Base-by-base conservation (phyloP, 148 eudicot genomes). In the Dysphania ambrosioides region DNA sequence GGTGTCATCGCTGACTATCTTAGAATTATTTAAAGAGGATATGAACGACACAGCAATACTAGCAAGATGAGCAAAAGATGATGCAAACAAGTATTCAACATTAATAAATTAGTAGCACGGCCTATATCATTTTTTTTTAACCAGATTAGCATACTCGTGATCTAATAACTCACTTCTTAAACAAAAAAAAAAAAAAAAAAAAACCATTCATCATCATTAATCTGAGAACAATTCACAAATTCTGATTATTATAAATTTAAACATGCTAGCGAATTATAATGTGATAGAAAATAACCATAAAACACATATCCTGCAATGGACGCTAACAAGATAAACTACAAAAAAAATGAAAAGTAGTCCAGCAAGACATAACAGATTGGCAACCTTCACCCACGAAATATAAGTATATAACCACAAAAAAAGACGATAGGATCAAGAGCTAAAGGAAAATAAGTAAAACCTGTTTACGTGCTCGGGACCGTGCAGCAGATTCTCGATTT, bases 381-480 rank as follows among this genome's bases (percentile, higher is more conserved):
- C 65, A 60, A n/a, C n/a, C 0, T 35, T 11, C 2, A 9, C 35
- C 19, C 21, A 60, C 12, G 21, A 60, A 12, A 44, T n/a, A 65
- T 23, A 66, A 23, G 16, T 3, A 10, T 3, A n/a, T n/a, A n/a
- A n/a, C n/a, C n/a, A n/a, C n/a, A n/a, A n/a, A 26, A 26, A 23
- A 1, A 15, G 19, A 26, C 19, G 24, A 5, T 26, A 31, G 16
- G 31, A 42, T 55, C 30, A 58, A 16, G 30, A 60, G 26, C 18
- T 47, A 70, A 30, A 24, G 26, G 44, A 42, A 31, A 13, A 32
- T 58, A 23, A 66, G 55, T n/a, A 68, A 47, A 47, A 92, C 98
- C 98, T 94, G 96, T 77, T 94, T 94, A 71, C 97, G 95, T 70
- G 97, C 97, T 70, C 98, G 83, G 66, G 97, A 94, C 77, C 97